Percentiles rank a stretch among this genome's conserved stretches.
phyloP scores from a whole-genome alignment of 768 basidiomycete species.

The Glaciozyma antarctica region DNA sequence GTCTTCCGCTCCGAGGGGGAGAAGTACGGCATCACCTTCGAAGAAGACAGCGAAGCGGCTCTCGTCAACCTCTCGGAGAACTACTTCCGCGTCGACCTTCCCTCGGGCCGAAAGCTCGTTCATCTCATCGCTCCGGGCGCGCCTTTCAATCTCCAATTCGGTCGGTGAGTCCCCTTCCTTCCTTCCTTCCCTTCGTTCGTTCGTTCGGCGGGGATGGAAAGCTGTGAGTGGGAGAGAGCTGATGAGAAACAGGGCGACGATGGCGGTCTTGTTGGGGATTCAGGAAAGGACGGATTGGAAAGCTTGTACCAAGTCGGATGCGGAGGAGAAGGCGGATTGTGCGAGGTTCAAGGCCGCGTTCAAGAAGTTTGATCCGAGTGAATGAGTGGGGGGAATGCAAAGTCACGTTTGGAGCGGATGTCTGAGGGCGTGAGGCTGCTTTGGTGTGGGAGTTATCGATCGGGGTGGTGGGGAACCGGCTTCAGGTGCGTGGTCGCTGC shows the following conservation, averaged over 20 bases:
- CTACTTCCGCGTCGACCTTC: conserved; percentile 86
- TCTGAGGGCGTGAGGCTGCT: too few species aligned
- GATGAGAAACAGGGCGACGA: conserved; percentile 54
- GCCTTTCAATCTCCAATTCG: conserved; percentile 85
- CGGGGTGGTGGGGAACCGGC: too few species aligned
- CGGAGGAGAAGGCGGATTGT: conserved; percentile 75
- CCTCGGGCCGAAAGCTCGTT: conserved; percentile 72
- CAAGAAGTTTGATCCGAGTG: conserved; percentile 23
- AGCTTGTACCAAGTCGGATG: conserved; percentile 67
- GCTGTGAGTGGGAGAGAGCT: too few species aligned
- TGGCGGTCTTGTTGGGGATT: conserved; percentile 64
- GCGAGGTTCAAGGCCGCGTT: conserved; percentile 77
- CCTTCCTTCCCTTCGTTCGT: too few species aligned
- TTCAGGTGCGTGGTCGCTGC: too few species aligned
- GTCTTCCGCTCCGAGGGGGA: conserved; percentile 65
- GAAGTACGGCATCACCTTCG: conserved; percentile 53
- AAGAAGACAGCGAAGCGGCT: conserved; percentile 42
- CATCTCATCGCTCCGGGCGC: conserved; percentile 69
- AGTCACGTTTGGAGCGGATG: too few species aligned
- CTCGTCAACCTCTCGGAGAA: conserved; percentile 42
- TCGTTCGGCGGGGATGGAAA: too few species aligned
- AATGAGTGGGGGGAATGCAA: neutral
- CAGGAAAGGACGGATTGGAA: conserved; percentile 88
- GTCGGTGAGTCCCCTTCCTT: conserved; percentile 56
- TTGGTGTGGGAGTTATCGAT: too few species aligned